Evolutionary conservation across 2,329 filamentous ascomycete genomes (phyloP), one percentile per base, ranked within the genome.

Genomic region (Dendrostoma leiphaemia): DNA sequence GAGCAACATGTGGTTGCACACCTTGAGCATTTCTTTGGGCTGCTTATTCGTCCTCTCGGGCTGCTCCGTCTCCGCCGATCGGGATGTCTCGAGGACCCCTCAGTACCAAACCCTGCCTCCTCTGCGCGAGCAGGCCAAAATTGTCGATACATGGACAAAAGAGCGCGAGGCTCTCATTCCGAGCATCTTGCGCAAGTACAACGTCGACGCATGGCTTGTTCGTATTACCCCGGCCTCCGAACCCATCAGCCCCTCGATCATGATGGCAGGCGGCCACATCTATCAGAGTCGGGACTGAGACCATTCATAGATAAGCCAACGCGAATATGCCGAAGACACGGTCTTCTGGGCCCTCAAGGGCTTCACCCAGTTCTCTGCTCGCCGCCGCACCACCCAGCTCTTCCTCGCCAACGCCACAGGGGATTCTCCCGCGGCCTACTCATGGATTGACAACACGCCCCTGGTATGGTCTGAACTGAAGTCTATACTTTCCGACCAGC

Each of bases 321-420:
- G 72, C 47, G 76, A 80, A 59, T 78, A 79, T 60, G 75, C 74
- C 56, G 77, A 80, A 60, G 77, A 80, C 53, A 78, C 76, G 0
- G 71, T 74, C 23, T 79, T 79, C 64, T 79, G 76, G 75, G 74
- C 76, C 3, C 69, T 80, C 31, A 79, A 78, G 58, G 64, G 67
- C 19, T 71, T 71, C 5, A 67, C 63, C 6, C 70, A 76, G 60
- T 79, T 79, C 63, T 76, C 75, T 2, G 76, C 77, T 4, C 71
- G 75, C 6, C 72, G 76, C n/a, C 69, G 76, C 32, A 79, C 77
- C 2, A 77, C 77, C 0, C 68, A 76, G 10, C 72, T 82, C 13
- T 79, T 80, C 62, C 64, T 82, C 13, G 71, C 73, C 4, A 65
- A 71, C 28, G 64, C 70, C 7, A 58, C 66, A 4, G 66, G 60